These are phyloP conservation scores for Talaromyces atroroseus DNA, from an alignment of 2,329 filamentous ascomycete species.

Conservation along the genomic window DNA sequence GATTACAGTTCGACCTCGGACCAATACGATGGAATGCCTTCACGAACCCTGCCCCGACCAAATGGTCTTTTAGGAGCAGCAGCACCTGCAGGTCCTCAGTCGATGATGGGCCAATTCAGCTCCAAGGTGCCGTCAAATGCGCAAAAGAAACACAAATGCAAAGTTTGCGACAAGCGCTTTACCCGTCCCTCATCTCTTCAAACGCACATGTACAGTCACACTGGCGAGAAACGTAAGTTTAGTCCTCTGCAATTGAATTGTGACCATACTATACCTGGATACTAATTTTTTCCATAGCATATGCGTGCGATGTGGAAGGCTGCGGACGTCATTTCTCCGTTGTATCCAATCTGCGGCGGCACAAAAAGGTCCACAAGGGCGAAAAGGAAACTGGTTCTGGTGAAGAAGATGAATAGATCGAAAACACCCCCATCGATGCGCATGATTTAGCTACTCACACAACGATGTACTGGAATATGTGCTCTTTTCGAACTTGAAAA, in stretches of 20 bases:
- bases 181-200: constrained; percentile 90
- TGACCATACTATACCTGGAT: neutral
- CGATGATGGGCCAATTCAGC: constrained; percentile 98
- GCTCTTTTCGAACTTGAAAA: neutral
- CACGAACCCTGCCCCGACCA: constrained; percentile 77
- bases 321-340: constrained; percentile 96
- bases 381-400: constrained; percentile 35
- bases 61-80: constrained; percentile 58
- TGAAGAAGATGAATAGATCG: constrained; percentile 36
- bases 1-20: constrained; percentile 92
- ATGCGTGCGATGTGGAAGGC: constrained; percentile 87
- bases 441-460: neutral
- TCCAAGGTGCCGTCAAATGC: constrained; percentile 93
- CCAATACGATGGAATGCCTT: constrained; percentile 69
- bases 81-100: constrained; percentile 77
- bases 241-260: neutral
- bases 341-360: constrained; percentile 87
- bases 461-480: neutral
- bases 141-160: constrained; percentile 99
- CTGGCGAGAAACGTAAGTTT: constrained; percentile 90
- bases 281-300: constrained; percentile 57
- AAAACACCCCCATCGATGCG: neutral
- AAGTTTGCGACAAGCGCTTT: constrained; percentile 96
- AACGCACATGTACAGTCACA: constrained; percentile 98
- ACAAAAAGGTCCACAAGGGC: constrained; percentile 92